Evolutionary conservation across 1,284 basidiomycete genomes (phyloP), one percentile per base, ranked within the genome.

Genomic region (Naganishia cerealis): DNA sequence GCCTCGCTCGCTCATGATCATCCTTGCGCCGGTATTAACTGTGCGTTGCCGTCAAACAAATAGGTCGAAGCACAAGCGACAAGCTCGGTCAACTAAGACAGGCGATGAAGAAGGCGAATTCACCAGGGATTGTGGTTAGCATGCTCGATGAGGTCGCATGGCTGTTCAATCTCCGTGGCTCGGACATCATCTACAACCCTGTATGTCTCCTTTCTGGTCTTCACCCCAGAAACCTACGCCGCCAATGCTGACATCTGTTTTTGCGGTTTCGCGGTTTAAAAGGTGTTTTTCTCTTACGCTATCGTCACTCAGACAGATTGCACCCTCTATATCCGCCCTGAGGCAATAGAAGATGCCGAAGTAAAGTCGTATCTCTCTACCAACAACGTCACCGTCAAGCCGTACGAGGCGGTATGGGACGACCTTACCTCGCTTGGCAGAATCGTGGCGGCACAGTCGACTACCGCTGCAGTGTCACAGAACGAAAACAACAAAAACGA

Each of bases 201-300:
- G 86, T 86, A 66, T 24, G 81, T 72, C n/a, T 38, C 18, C 3
- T 21, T 29, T n/a, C 63, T 63, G 24, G 54, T 65, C 29, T 46
- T 16, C 43, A 8, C 16, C 16, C 2, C 43, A 2, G 2, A 7
- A 46, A 9, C 7, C 33, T 15, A 42, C 16, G 13, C 7, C 24
- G 15, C 38, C 26, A 18, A 15, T 53, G 39, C 42, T 36, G 33
- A 21, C 9, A 53, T 18, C n/a, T 7, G 8, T 8, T 50, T 24
- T n/a, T 8, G 15, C n/a, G 21, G 24, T 33, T 33, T 33, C 29
- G 29, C 29, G 29, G 39, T 18, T 33, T 10, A 71, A 6, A 76
- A 88, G 65, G 94, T 99, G 26, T 98, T 99, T 83, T 96, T 97
- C 76, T 87, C 91, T 0, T 97, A 94, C 77, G 90, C 92, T 2